Conservation (phyloP, 768 basidiomycete species). For the Kwoniella shandongensis region DNA sequence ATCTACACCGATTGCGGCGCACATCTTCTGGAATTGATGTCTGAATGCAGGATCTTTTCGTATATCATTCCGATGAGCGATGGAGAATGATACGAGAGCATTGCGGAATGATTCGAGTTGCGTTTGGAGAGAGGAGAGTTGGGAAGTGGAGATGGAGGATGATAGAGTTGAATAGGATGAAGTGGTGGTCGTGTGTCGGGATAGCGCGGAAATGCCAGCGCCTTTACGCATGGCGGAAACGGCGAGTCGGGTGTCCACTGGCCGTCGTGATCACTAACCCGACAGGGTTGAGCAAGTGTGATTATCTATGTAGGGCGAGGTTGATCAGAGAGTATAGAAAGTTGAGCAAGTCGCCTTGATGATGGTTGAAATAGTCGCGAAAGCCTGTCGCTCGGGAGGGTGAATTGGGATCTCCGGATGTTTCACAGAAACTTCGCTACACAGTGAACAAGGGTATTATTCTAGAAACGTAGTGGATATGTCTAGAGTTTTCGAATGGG, state of each 20-base stretch:
- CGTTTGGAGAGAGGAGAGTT: slow-evolving; percentile 73
- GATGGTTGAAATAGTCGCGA: too few relatives aligned
- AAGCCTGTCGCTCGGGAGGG: too few relatives aligned
- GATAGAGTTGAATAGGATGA: slow-evolving; percentile 81
- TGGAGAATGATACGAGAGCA: slow-evolving; percentile 74
- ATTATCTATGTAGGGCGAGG: neutral
- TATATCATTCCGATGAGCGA: slow-evolving; percentile 79
- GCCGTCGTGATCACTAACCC: neutral
- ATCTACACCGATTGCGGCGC: slow-evolving; percentile 89
- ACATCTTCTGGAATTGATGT: slow-evolving; percentile 93
- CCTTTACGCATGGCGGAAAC: slow-evolving; percentile 60
- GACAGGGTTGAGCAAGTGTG: too few relatives aligned
- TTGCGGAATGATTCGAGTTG: slow-evolving; percentile 82
- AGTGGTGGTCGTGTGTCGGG: slow-evolving; percentile 77
- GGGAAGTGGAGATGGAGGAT: slow-evolving; percentile 68
- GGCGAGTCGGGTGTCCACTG: neutral
- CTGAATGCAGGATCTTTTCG: slow-evolving; percentile 80
- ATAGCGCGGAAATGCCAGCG: slow-evolving; percentile 83
- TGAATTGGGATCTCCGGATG: too few relatives aligned
- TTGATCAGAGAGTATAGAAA: too few relatives aligned
- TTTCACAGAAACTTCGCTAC: too few relatives aligned
- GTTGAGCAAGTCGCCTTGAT: too few relatives aligned
- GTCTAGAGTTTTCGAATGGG: too few relatives aligned
- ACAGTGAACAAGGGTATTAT: too few relatives aligned
- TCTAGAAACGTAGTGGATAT: too few relatives aligned